Evolutionary conservation across 176 grass and related monocot genomes (phyloP), one percentile per base, ranked within the genome.

Genomic region (Eleusine coracana): DNA sequence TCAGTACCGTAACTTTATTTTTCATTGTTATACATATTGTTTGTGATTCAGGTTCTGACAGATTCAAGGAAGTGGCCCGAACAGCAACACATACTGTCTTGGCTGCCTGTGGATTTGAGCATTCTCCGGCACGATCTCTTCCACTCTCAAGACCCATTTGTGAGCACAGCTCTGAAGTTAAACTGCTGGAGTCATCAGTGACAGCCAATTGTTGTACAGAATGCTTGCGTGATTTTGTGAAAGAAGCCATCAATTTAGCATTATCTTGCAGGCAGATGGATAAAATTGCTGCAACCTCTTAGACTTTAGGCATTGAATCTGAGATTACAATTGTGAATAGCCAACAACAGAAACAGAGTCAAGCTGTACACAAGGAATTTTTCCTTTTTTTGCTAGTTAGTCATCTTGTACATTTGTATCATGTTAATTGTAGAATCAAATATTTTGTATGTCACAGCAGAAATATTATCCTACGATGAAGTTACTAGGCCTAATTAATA

Each of bases 31-130:
- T 14, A 29, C 17, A n/a, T 37, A 70, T 29, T 63, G 37, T 38
- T 65, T 82, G 40, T 78, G 8, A 59, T 87, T 38, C 86, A 97
- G 92, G 86, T 70, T 79, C 86, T 13, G 80, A 82, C 23, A 92
- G 12, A 67, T 97, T 92, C 72, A 94, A 94, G 74, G 88, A 97
- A 89, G 82, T 87, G 62, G 94, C 94, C 48, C 87, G 94, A 70
- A 72, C 85, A 83, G 78, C 86, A 25, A 97, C 95, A 5, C 95
- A 97, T 66, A 91, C 88, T 0, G 83, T 97, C 6, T 81, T 97
- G 76, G 92, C 95, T 2, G 87, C 92, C 59, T 97, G 78, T 0
- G 88, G 90, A 39, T 83, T 94, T 72, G 84, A 92, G 68, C 88
- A 92, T 70, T 83, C 90, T 0, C 70, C 71, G 42, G 80, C 74